Conservation (phyloP, 2,329 filamentous ascomycete species). For the Teratosphaeria zuluensis region DNA sequence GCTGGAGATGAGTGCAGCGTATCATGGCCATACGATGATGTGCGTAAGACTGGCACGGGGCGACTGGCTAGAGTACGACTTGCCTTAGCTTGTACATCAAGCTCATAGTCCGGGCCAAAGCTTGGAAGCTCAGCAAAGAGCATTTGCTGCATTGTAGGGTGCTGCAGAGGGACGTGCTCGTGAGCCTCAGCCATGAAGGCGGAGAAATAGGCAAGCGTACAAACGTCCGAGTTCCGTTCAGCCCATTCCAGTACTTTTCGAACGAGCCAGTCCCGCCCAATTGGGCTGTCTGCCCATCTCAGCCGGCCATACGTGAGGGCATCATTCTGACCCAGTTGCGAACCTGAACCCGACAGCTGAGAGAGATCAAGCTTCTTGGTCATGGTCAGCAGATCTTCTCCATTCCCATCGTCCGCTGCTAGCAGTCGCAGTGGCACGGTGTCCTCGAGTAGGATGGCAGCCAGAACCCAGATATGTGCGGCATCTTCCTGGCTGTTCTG, state of each 20-base stretch:
- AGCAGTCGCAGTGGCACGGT: slow-evolving; percentile 51
- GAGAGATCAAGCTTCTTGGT: neutral
- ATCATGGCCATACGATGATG: neutral
- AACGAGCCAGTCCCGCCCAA: slow-evolving; percentile 47
- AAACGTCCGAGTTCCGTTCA: slow-evolving; percentile 50
- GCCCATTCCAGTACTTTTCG: slow-evolving; percentile 50
- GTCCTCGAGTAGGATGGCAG: slow-evolving; percentile 66
- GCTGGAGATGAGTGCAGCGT: slow-evolving; percentile 2
- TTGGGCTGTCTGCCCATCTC: slow-evolving; percentile 47
- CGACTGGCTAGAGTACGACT: neutral
- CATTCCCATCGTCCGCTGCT: neutral
- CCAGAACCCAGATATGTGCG: slow-evolving; percentile 73
- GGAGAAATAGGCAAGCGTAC: slow-evolving; percentile 58
- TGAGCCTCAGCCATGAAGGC: slow-evolving; percentile 46
- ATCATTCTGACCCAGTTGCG: neutral
- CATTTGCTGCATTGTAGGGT: neutral
- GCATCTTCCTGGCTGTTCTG: slow-evolving; percentile 61
- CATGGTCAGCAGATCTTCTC: slow-evolving; percentile 2
- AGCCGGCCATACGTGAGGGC: slow-evolving; percentile 2
- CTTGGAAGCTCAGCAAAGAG: slow-evolving; percentile 1
- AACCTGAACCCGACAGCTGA: neutral
- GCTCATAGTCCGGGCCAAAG: neutral
- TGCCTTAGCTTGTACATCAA: neutral
- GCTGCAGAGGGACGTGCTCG: neutral
- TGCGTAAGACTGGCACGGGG: slow-evolving; percentile 2